Conservation (phyloP, 768 basidiomycete genomes). For the Kwoniella shandongensis region DNA sequence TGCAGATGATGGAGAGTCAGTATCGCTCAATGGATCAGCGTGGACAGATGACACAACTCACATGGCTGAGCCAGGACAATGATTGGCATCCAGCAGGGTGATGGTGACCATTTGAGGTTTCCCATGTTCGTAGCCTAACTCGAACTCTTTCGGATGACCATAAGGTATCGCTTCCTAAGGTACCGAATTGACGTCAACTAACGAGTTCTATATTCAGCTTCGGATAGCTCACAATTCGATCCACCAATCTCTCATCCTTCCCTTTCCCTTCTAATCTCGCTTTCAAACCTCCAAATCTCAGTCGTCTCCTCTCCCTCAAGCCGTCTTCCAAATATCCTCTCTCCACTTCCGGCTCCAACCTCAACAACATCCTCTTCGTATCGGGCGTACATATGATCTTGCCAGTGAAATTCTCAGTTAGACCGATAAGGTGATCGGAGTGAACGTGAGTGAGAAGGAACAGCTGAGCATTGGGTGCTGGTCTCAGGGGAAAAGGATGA, state of each 20-base stretch:
- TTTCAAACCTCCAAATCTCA: slow-evolving; percentile 28
- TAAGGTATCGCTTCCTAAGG: slow-evolving; percentile 43
- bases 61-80: slow-evolving; percentile 94
- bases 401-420: slow-evolving; percentile 71
- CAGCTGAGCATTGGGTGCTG: slow-evolving; percentile 55
- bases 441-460: slow-evolving; percentile 88
- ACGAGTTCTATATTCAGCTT: neutral
- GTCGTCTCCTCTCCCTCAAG: slow-evolving; percentile 13
- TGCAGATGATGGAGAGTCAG: neutral
- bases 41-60: slow-evolving; percentile 51
- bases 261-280: slow-evolving; percentile 18
- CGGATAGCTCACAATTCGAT: slow-evolving; percentile 41
- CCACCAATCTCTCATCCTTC: slow-evolving; percentile 34
- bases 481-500: slow-evolving; percentile 9
- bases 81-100: slow-evolving; percentile 85
- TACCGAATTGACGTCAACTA: slow-evolving; percentile 4
- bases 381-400: slow-evolving; percentile 75
- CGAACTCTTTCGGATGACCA: slow-evolving; percentile 62
- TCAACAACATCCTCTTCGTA: slow-evolving; percentile 80
- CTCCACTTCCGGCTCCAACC: slow-evolving; percentile 62
- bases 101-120: slow-evolving; percentile 62
- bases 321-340: slow-evolving; percentile 19
- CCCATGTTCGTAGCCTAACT: slow-evolving; percentile 58
- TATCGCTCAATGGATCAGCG: neutral
- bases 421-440: slow-evolving; percentile 78